A percentile compares a stretch with the other conserved stretches of the same genome.
Evolutionary conservation across 2,329 filamentous ascomycete species (phyloP).

Genomic region (Colletotrichum echinochloae): DNA sequence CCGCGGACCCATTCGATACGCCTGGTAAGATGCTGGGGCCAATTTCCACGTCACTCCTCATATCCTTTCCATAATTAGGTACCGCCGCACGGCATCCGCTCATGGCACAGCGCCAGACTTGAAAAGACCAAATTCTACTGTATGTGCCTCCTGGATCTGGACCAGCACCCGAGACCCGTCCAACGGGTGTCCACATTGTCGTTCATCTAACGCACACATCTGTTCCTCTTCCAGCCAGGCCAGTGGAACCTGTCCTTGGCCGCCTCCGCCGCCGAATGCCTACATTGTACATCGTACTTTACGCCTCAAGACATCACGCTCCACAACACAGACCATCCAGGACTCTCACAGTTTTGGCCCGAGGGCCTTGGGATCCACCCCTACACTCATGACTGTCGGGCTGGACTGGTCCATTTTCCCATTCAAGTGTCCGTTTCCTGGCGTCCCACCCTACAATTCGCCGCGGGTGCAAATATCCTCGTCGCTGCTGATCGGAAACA

Average conservation of each 20-base stretch:
- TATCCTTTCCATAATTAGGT: conserved; percentile 8
- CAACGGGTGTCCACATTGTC: not conserved
- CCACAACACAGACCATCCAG: not conserved
- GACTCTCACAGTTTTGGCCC: not conserved
- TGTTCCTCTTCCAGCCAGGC: not conserved
- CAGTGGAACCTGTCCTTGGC: not conserved
- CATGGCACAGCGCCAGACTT: not conserved
- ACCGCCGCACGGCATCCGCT: not conserved
- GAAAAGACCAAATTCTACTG: not conserved
- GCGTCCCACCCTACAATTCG: not conserved
- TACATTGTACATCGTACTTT: too few relatives aligned
- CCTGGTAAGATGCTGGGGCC: conserved; percentile 17
- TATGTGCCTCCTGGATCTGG: not conserved
- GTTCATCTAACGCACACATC: not conserved
- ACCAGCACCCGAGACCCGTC: conserved; percentile 3
- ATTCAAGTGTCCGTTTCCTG: conserved; percentile 10
- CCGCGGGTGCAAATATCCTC: not conserved
- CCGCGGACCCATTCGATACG: not conserved
- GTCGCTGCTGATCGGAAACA: too few relatives aligned
- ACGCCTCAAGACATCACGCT: not conserved
- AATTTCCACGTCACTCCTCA: conserved; percentile 31
- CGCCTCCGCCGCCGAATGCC: not conserved
- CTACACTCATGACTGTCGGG: conserved; percentile 9
- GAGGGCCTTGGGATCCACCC: not conserved
- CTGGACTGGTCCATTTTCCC: conserved; percentile 39